A percentile compares a stretch with the other conserved stretches of the same genome.
phyloP scores from a whole-genome alignment of 306 rosid genomes.

The Pyrus bretschneideri region DNA sequence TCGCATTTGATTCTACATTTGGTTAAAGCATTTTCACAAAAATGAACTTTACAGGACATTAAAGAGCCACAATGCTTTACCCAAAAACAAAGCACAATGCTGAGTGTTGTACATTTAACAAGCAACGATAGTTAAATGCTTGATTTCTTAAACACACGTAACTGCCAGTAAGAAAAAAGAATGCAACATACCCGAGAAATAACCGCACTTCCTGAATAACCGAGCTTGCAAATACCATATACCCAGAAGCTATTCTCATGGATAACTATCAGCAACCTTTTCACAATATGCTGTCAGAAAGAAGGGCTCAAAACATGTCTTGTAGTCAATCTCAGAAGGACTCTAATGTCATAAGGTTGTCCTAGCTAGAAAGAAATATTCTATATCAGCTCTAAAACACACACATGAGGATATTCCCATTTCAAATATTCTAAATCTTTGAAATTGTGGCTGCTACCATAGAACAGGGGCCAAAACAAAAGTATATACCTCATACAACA shows the following conservation, averaged over 20 bases:
- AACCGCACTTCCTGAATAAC: constrained; percentile 89
- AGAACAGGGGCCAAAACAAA: too few relatives aligned
- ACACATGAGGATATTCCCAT: not conserved
- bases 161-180: not conserved
- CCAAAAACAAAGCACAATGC: not conserved
- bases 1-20: not conserved
- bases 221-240: constrained; percentile 47
- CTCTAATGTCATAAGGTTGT: not conserved
- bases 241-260: constrained; percentile 85
- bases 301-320: not conserved
- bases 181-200: constrained; percentile 63
- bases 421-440: not conserved
- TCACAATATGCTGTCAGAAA: not conserved
- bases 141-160: not conserved
- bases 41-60: not conserved
- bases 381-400: too few relatives aligned
- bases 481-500: too few relatives aligned
- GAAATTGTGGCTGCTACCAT: not conserved
- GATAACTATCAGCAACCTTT: constrained; percentile 54
- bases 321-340: not conserved
- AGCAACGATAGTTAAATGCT: too few relatives aligned
- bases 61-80: not conserved
- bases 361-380: not conserved
- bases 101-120: not conserved
- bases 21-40: too few relatives aligned